Conservation (phyloP, 2,329 filamentous ascomycete species). For the Botryosphaeria dothidea region DNA sequence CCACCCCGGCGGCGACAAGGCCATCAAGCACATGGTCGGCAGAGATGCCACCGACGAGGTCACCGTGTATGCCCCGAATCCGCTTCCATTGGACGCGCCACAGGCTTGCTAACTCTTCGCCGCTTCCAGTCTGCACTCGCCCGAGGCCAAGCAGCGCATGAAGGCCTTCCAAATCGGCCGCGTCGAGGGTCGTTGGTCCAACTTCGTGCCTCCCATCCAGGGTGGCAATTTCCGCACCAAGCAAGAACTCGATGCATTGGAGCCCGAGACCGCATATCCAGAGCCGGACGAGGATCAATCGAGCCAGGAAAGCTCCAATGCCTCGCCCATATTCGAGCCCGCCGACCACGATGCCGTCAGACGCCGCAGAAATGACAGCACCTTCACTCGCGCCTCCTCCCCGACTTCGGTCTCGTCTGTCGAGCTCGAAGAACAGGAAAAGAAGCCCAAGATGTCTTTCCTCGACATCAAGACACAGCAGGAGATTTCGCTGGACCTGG, state of each 20-base stretch:
- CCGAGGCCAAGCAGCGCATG: slow-evolving; percentile 75
- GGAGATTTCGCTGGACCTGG: slow-evolving; percentile 72
- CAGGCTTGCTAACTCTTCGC: slow-evolving; percentile 19
- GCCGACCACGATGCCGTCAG: slow-evolving; percentile 36
- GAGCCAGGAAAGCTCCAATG: slow-evolving; percentile 50
- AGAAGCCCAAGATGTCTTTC: slow-evolving; percentile 56
- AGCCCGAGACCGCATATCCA: background rate
- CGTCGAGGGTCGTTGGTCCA: slow-evolving; percentile 79
- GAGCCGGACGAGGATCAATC: slow-evolving; percentile 38
- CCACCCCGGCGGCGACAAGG: slow-evolving; percentile 88
- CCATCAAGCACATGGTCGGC: slow-evolving; percentile 91
- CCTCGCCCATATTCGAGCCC: slow-evolving; percentile 62
- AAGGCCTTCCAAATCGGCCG: slow-evolving; percentile 78
- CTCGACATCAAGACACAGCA: slow-evolving; percentile 73
- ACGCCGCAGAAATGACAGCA: slow-evolving; percentile 38
- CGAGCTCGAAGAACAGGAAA: slow-evolving; percentile 38
- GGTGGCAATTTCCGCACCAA: slow-evolving; percentile 72
- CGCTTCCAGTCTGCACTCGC: slow-evolving; percentile 71
- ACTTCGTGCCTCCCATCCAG: slow-evolving; percentile 90
- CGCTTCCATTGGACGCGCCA: background rate
- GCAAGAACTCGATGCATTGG: slow-evolving; percentile 33
- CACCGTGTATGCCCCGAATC: slow-evolving; percentile 65
- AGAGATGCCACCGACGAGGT: slow-evolving; percentile 94
- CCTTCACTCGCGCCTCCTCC: slow-evolving; percentile 49
- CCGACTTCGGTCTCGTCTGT: slow-evolving; percentile 61